Conservation (phyloP, 352 stramenopile genomes). For the Pythium folliculosum region DNA sequence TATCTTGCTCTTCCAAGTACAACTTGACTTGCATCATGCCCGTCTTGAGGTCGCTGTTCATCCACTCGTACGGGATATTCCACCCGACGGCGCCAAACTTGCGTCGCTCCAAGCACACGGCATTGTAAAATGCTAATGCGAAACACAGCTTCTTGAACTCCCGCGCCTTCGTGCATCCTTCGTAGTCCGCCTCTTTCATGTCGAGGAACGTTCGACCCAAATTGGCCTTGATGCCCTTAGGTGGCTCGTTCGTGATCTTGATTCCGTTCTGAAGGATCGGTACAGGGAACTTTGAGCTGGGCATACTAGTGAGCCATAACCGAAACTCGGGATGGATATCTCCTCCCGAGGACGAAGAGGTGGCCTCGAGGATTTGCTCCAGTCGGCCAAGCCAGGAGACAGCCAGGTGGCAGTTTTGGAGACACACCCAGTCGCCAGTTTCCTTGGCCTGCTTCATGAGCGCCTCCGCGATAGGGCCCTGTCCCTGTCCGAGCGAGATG, state of each 20-base stretch:
- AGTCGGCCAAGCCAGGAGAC: constrained; percentile 90
- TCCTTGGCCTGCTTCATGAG: constrained; percentile 91
- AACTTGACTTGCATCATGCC: constrained; percentile 91
- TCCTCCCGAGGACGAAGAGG: constrained; percentile 37
- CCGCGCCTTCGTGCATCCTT: constrained; percentile 81
- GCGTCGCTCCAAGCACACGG: constrained; percentile 91
- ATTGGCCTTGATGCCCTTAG: constrained; percentile 91
- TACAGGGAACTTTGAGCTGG: constrained; percentile 87
- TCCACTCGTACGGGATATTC: constrained; percentile 98
- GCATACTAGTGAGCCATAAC: constrained; percentile 95
- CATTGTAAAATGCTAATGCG: constrained; percentile 96
- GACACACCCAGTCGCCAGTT: constrained; percentile 88
- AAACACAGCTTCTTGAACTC: constrained; percentile 93
- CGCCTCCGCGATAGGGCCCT: constrained; percentile 89
- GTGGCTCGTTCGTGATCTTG: constrained; percentile 96
- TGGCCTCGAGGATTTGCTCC: constrained; percentile 88
- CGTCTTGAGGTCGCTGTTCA: constrained; percentile 95
- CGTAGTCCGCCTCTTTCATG: constrained; percentile 90
- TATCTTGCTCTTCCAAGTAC: constrained; percentile 94
- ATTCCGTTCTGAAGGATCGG: constrained; percentile 94
- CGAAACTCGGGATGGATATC: constrained; percentile 89
- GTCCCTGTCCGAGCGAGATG: constrained; percentile 91
- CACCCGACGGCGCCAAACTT: constrained; percentile 93
- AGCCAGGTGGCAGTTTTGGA: constrained; percentile 91
- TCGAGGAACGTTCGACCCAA: constrained; percentile 94